Evolutionary conservation across 2,329 filamentous ascomycete species (phyloP).

Genomic region (Fusarium sp.): DNA sequence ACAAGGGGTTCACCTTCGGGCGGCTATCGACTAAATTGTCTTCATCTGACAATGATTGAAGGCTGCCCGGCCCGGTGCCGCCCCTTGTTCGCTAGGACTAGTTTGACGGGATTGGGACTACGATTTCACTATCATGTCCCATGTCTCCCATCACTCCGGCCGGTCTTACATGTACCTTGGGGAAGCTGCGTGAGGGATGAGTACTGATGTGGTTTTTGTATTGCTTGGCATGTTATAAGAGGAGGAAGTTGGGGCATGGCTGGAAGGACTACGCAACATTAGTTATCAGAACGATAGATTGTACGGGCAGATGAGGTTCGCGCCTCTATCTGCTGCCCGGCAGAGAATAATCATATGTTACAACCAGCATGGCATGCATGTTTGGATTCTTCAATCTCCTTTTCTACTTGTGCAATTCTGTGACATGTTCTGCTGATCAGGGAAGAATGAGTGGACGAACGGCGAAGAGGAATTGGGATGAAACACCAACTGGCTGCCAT

Average conservation of each 20-base stretch:
- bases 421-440: constrained; percentile 1
- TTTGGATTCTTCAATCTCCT: constrained; percentile 24
- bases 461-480: not conserved
- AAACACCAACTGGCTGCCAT: constrained; percentile 1
- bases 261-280: constrained; percentile 37
- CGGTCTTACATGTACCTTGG: constrained; percentile 41
- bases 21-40: constrained; percentile 27
- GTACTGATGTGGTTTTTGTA: constrained; percentile 35
- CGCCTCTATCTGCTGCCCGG: constrained; percentile 48
- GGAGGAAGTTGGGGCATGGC: constrained; percentile 38
- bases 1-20: constrained; percentile 20
- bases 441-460: not conserved
- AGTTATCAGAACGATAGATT: constrained; percentile 52
- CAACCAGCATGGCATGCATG: constrained; percentile 46
- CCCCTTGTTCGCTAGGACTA: constrained; percentile 19
- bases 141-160: constrained; percentile 24
- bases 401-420: constrained; percentile 2
- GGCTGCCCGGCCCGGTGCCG: constrained; percentile 24
- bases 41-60: constrained; percentile 20
- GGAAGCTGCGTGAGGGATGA: constrained; percentile 38
- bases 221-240: constrained; percentile 43
- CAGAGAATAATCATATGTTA: constrained; percentile 49
- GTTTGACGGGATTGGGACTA: constrained; percentile 22
- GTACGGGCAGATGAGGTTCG: constrained; percentile 53
- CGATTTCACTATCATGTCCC: constrained; percentile 13